A percentile compares a stretch with the other conserved stretches of the same genome.
Conservation (phyloP, 441 rosid species). For the Arabidopsis lyrata region DNA sequence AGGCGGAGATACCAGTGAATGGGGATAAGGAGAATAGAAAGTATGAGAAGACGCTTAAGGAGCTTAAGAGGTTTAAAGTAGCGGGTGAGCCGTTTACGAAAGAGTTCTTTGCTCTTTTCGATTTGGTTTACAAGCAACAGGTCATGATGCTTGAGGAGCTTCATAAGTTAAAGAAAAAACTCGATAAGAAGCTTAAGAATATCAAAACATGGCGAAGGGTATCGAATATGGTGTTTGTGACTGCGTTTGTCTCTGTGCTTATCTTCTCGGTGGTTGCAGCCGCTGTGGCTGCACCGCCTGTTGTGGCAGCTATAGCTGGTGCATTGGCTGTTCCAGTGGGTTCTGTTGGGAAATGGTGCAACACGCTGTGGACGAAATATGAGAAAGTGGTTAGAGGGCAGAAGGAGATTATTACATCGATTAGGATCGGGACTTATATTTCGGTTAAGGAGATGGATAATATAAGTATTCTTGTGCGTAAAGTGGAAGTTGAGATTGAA, state of each 20-base stretch:
- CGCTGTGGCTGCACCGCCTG: conserved; percentile 69
- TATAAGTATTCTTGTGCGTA: conserved; percentile 54
- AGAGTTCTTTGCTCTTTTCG: conserved; percentile 59
- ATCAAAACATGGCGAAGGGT: conserved; percentile 65
- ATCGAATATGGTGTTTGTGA: conserved; percentile 60
- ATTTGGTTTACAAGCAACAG: conserved; percentile 58
- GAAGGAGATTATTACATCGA: conserved; percentile 50
- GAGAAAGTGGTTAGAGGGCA: conserved; percentile 59
- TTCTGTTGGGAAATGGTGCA: conserved; percentile 71
- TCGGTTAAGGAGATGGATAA: conserved; percentile 61
- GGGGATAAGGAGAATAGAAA: conserved; percentile 45
- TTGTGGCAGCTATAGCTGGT: conserved; percentile 61
- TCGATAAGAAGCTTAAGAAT: conserved; percentile 59
- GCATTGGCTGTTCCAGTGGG: conserved; percentile 67
- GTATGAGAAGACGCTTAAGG: conserved; percentile 61
- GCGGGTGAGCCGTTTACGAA: conserved; percentile 64
- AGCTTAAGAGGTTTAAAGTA: conserved; percentile 55
- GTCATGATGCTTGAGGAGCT: conserved; percentile 54
- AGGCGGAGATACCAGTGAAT: conserved; percentile 34
- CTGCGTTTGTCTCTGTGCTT: conserved; percentile 61
- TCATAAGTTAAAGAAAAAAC: conserved; percentile 51
- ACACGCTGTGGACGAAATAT: conserved; percentile 59
- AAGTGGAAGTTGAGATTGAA: conserved; percentile 56
- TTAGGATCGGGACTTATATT: conserved; percentile 50
- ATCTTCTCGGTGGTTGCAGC: conserved; percentile 78